Conservation (phyloP, 805 yeast species). For the Brettanomyces bruxellensis region DNA sequence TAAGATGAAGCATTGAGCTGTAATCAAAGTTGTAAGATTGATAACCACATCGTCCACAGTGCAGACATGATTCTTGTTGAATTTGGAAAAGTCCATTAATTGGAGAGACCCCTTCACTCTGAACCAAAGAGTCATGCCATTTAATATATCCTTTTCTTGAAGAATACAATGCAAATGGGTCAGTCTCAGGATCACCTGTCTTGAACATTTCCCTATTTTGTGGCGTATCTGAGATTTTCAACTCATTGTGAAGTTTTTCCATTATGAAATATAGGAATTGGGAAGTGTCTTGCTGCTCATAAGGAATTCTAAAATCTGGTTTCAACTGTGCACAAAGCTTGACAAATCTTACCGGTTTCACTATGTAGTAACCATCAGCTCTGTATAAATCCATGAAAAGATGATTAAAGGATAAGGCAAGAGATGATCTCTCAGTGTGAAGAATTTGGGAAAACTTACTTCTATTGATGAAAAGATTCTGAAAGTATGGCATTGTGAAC, state of each 20-base stretch:
- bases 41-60: constrained; percentile 58
- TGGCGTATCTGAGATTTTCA: constrained; percentile 23
- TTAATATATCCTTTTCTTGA: constrained; percentile 41
- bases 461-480: constrained; percentile 37
- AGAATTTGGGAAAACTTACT: constrained; percentile 13
- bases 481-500: constrained; percentile 44
- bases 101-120: constrained; percentile 57
- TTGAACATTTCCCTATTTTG: constrained; percentile 12
- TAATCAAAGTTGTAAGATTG: constrained; percentile 44
- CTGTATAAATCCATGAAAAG: constrained; percentile 47
- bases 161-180: constrained; percentile 15
- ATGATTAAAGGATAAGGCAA: constrained; percentile 42
- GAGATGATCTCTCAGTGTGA: constrained; percentile 10
- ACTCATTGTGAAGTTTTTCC: constrained; percentile 62
- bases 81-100: constrained; percentile 63
- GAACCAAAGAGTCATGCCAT: constrained; percentile 45
- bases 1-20: constrained; percentile 23
- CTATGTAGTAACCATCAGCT: constrained; percentile 47
- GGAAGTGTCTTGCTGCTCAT: constrained; percentile 76
- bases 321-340: constrained; percentile 39
- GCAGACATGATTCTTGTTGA: constrained; percentile 55
- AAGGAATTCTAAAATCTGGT: constrained; percentile 62
- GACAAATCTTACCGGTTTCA: constrained; percentile 55
- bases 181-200: constrained; percentile 18
- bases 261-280: constrained; percentile 61